phyloP scores from a whole-genome alignment of 805 yeast genomes.

The Wickerhamiella musiphila region DNA sequence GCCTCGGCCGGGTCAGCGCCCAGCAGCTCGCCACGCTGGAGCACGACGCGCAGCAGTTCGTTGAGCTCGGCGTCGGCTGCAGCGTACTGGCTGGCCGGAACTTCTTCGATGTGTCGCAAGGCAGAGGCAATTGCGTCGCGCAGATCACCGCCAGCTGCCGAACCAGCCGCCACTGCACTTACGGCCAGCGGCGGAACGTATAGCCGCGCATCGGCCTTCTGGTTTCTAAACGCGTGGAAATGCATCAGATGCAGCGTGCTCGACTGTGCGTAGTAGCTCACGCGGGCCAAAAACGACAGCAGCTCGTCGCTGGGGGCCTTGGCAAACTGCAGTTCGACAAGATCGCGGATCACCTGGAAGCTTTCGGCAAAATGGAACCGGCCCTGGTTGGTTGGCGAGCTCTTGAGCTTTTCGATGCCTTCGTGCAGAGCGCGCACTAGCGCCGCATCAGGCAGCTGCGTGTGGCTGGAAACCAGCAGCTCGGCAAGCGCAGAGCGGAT shows the following conservation, averaged over 20 bases:
- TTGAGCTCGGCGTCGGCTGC: conserved; percentile 1
- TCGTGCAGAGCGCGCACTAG: background rate
- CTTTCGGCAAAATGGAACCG: background rate
- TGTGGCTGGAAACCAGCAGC: background rate
- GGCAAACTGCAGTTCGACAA: background rate
- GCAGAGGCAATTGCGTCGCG: background rate
- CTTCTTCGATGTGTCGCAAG: background rate
- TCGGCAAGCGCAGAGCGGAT: conserved; percentile 5
- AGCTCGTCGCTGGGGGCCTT: background rate
- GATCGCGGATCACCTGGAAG: background rate
- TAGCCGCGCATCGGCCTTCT: too few species aligned
- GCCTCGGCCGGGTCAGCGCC: background rate
- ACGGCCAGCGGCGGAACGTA: background rate
- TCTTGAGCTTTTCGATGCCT: background rate
- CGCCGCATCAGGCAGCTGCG: background rate
- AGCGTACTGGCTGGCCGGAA: conserved; percentile 1
- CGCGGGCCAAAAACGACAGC: background rate
- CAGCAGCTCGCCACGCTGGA: background rate
- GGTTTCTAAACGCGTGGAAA: background rate
- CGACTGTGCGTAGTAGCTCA: background rate
- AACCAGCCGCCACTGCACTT: too few species aligned
- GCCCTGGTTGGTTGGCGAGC: background rate
- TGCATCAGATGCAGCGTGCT: background rate
- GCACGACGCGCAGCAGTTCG: background rate
- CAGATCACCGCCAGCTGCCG: background rate